Base-by-base conservation (phyloP, 352 stramenopile species). In the Phytophthora colocasiae region DNA sequence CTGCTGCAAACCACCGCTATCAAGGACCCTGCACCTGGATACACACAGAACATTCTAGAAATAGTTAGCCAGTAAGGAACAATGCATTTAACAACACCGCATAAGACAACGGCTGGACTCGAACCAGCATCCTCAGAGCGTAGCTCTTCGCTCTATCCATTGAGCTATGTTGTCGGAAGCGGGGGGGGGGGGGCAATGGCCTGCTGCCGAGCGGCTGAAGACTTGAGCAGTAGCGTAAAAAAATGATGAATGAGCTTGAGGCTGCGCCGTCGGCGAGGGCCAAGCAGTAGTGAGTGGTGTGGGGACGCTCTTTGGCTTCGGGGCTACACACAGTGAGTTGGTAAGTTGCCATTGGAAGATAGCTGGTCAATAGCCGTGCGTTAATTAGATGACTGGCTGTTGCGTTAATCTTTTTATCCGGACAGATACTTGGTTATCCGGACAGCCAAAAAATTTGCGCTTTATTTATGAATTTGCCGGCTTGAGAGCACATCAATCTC, bases 1-100 rank as follows among this genome's bases (percentile, higher is more conserved):
- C 19, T 19, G 19, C 19, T 19, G 19, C 19, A 19, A 57, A 22
- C 39, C 5, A 7, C 44, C 7, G n/a, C 14, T 6, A 57, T 61
- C 52, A 4, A 40, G 7, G 24, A 68, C 22, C 51, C 59, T 29
- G 40, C 47, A 14, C 40, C 46, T 59, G 58, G 39, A 29, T 48
- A 66, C 40, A 59, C 58, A 36, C 48, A 66, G 44, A 44, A 59
- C 22, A 15, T 58, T 6, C 50, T 66, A 1, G 58, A 66, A 10
- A 6, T 26, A 34, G 57, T 58, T 46, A 38, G 46, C 32, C 0
- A 48, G 36, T 56, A 60, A 41, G 19, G 3, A 40, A 2, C 34
- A 40, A 1, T 40, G 7, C 34, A 40, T 40, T 2, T n/a, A 40
- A 15, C 1, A 11, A 40, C 34, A 7, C 8, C 6, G 34, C 34